Conservation (phyloP, 352 stramenopile species). For the Phytophthora meadii region DNA sequence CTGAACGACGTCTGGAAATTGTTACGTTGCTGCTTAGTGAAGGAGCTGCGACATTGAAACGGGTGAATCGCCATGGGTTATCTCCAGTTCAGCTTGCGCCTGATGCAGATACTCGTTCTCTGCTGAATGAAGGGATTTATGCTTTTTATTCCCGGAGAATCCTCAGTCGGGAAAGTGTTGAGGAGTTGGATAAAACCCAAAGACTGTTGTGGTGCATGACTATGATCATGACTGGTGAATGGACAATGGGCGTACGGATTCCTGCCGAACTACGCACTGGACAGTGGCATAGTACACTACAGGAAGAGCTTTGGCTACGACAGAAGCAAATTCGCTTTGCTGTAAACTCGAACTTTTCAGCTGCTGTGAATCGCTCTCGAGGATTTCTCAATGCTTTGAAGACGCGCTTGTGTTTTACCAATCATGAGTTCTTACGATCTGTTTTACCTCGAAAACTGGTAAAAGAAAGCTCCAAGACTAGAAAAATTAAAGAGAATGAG, state of each 20-base stretch:
- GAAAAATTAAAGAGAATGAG: slow-evolving; percentile 8
- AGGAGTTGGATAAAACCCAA: slow-evolving; percentile 8
- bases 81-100: slow-evolving; percentile 53
- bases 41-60: slow-evolving; percentile 50
- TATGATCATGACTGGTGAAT: slow-evolving; percentile 63
- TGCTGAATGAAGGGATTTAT: slow-evolving; percentile 64
- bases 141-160: slow-evolving; percentile 44
- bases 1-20: slow-evolving; percentile 53
- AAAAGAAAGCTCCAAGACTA: not conserved
- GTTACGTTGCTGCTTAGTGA: slow-evolving; percentile 61
- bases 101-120: slow-evolving; percentile 26
- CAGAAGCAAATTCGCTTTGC: slow-evolving; percentile 62
- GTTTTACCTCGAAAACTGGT: not conserved
- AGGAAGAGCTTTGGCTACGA: slow-evolving; percentile 67
- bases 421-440: slow-evolving; percentile 14
- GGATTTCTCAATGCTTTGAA: slow-evolving; percentile 75
- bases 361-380: slow-evolving; percentile 49
- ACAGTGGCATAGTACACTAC: slow-evolving; percentile 65
- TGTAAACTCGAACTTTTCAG: slow-evolving; percentile 49
- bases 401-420: slow-evolving; percentile 30
- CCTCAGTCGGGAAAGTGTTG: not conserved
- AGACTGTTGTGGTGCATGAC: slow-evolving; percentile 67
- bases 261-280: slow-evolving; percentile 45
- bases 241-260: slow-evolving; percentile 36
- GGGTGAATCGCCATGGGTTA: slow-evolving; percentile 60